Conservation (phyloP, 306 rosid species). For the Lupinus albus region DNA sequence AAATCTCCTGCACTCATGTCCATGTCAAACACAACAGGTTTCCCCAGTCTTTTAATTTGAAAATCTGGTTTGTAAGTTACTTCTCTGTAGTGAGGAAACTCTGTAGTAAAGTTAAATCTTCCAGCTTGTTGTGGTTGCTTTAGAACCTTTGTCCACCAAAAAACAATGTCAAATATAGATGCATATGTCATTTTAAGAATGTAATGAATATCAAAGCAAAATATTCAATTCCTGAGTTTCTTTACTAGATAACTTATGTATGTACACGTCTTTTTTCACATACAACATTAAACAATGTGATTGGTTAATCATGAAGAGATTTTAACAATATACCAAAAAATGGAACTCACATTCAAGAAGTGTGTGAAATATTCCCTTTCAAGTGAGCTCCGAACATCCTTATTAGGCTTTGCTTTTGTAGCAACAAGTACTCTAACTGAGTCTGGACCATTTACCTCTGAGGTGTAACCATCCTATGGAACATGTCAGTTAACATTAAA, state of each 20-base stretch:
- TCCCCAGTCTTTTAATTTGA: slow-evolving; percentile 56
- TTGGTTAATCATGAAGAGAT: slow-evolving; percentile 9
- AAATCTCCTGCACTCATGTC: slow-evolving; percentile 99
- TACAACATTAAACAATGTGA: not conserved
- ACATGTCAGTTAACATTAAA: slow-evolving; percentile 32
- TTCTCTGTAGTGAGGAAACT: slow-evolving; percentile 75
- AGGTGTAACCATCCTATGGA: slow-evolving; percentile 84
- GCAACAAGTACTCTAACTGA: slow-evolving; percentile 89
- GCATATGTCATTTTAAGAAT: slow-evolving; percentile 24
- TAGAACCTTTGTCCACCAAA: slow-evolving; percentile 43
- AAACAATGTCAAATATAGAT: slow-evolving; percentile 1
- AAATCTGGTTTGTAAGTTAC: slow-evolving; percentile 68
- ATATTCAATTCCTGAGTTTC: not conserved
- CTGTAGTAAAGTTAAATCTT: slow-evolving; percentile 70
- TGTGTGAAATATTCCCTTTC: slow-evolving; percentile 68
- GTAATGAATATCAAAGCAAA: not conserved
- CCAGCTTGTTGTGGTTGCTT: slow-evolving; percentile 53
- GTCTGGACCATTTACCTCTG: slow-evolving; percentile 60
- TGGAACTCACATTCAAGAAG: slow-evolving; percentile 68
- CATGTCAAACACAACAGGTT: slow-evolving; percentile 86
- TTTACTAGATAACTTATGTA: not conserved
- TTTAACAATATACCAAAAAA: slow-evolving; percentile 2
- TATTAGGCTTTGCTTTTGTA: slow-evolving; percentile 77
- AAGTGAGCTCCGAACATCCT: slow-evolving; percentile 56
- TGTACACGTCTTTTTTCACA: not conserved